Evolutionary conservation across 768 basidiomycete species (phyloP).

Genomic region (Austroboletus eburneus): DNA sequence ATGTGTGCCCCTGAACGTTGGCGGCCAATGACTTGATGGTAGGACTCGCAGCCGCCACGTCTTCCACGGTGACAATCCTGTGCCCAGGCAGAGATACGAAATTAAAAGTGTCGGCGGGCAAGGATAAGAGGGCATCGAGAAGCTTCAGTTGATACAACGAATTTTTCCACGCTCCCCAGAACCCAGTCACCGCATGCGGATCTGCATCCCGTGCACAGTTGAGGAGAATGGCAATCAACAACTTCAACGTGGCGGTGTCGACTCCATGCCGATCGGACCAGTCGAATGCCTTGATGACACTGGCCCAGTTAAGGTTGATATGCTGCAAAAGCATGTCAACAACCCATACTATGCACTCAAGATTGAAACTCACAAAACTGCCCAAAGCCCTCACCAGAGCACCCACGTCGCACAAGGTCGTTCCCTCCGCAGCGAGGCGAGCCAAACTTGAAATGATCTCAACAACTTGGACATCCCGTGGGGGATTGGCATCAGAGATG

Average conservation of each 20-base stretch:
- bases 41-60: conserved; percentile 78
- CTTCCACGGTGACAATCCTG: conserved; percentile 83
- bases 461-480: conserved; percentile 63
- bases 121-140: conserved; percentile 81
- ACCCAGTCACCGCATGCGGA: conserved; percentile 77
- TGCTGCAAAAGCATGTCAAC: conserved; percentile 42
- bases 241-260: conserved; percentile 84
- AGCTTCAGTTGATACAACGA: conserved; percentile 81
- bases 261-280: conserved; percentile 77
- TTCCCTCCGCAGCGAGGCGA: conserved; percentile 69
- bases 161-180: conserved; percentile 86
- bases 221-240: conserved; percentile 82
- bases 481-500: conserved; percentile 67
- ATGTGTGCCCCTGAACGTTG: conserved; percentile 87
- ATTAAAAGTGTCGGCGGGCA: conserved; percentile 89
- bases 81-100: conserved; percentile 84
- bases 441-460: conserved; percentile 69
- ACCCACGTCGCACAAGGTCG: conserved; percentile 67
- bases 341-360: neutral
- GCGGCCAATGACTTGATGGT: conserved; percentile 90
- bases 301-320: conserved; percentile 71
- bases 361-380: conserved; percentile 57
- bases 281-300: conserved; percentile 83
- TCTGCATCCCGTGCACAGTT: conserved; percentile 75
- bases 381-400: conserved; percentile 68